These are phyloP conservation scores for Alternaria triticina DNA, from an alignment of 2,329 filamentous ascomycete species.

Conservation along the genomic window DNA sequence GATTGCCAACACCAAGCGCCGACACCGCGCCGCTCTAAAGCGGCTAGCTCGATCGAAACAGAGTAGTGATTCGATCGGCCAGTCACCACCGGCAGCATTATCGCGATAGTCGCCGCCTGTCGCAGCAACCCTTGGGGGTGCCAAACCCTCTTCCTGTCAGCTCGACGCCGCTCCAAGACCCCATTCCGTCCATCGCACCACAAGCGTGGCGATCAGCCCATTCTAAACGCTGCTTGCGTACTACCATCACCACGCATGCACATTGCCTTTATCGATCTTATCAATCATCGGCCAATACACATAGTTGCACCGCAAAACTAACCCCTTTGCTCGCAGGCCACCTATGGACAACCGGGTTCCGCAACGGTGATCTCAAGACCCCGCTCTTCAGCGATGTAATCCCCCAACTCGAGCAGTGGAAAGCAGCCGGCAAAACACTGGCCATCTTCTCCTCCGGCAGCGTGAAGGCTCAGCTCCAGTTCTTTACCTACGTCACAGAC, in stretches of 20 bases:
- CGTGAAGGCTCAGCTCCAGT: slow-evolving; percentile 78
- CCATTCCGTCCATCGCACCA: slow-evolving; percentile 1
- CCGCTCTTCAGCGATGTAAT: slow-evolving; percentile 77
- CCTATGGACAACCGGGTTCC: slow-evolving; percentile 78
- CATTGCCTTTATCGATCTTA: slow-evolving; percentile 11
- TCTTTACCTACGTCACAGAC: slow-evolving; percentile 67
- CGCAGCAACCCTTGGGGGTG: slow-evolving; percentile 18
- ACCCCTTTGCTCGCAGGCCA: slow-evolving; percentile 56
- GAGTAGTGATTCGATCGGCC: slow-evolving; percentile 28
- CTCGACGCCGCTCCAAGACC: slow-evolving; percentile 10
- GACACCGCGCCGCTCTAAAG: slow-evolving; percentile 29
- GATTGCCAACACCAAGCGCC: slow-evolving; percentile 23
- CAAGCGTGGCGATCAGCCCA: slow-evolving; percentile 12
- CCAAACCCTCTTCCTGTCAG: slow-evolving; percentile 15
- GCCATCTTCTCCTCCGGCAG: slow-evolving; percentile 85
- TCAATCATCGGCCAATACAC: slow-evolving; percentile 3
- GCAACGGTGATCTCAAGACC: slow-evolving; percentile 70
- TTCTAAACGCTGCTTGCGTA: neutral
- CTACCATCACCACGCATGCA: slow-evolving; percentile 1
- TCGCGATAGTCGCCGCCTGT: slow-evolving; percentile 36
- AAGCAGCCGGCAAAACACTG: slow-evolving; percentile 60
- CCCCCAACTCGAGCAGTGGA: slow-evolving; percentile 67
- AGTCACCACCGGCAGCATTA: slow-evolving; percentile 22
- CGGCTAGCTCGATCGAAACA: slow-evolving; percentile 23
- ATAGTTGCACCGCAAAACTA: slow-evolving; percentile 20